These are phyloP conservation scores for Harrya chromipes DNA, from an alignment of 768 basidiomycete genomes.

Conservation along the genomic window DNA sequence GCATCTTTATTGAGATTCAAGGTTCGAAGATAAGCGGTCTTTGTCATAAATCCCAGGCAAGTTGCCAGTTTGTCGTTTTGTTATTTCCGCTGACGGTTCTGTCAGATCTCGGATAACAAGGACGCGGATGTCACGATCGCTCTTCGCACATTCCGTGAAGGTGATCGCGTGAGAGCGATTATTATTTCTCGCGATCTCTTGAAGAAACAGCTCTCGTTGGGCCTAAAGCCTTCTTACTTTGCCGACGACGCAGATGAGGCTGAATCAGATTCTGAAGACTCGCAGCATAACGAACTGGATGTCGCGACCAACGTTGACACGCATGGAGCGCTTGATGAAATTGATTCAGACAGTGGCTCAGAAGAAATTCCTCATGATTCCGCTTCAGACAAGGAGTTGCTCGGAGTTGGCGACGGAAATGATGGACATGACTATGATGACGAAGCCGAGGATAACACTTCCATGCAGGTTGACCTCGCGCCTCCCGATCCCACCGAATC, in stretches of 20 bases:
- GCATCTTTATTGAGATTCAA: slow-evolving; percentile 90
- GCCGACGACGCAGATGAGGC: slow-evolving; percentile 51
- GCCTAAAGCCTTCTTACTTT: slow-evolving; percentile 88
- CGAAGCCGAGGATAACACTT: slow-evolving; percentile 13
- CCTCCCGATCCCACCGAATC: background rate
- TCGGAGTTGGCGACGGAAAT: slow-evolving; percentile 11
- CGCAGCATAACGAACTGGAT: slow-evolving; percentile 27
- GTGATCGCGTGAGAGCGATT: slow-evolving; percentile 80
- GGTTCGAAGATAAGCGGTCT: slow-evolving; percentile 82
- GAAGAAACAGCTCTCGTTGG: slow-evolving; percentile 77
- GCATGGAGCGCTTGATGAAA: slow-evolving; percentile 20
- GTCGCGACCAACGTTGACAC: slow-evolving; percentile 29
- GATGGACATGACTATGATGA: slow-evolving; percentile 17
- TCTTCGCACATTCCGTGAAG: slow-evolving; percentile 78
- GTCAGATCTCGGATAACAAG: slow-evolving; percentile 83
- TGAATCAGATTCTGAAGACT: slow-evolving; percentile 29
- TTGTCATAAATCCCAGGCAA: slow-evolving; percentile 91
- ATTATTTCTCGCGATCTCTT: slow-evolving; percentile 71
- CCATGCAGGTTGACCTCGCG: slow-evolving; percentile 19
- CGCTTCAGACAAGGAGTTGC: slow-evolving; percentile 16
- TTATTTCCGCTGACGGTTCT: background rate
- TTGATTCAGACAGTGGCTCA: slow-evolving; percentile 1
- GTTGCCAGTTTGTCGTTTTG: slow-evolving; percentile 11
- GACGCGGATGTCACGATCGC: slow-evolving; percentile 77
- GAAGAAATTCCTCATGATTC: slow-evolving; percentile 7